A percentile compares a stretch with the other conserved stretches of the same genome.
Evolutionary conservation across 73 alveolate species (phyloP).

Genomic region (Paramecium primaurelia): DNA sequence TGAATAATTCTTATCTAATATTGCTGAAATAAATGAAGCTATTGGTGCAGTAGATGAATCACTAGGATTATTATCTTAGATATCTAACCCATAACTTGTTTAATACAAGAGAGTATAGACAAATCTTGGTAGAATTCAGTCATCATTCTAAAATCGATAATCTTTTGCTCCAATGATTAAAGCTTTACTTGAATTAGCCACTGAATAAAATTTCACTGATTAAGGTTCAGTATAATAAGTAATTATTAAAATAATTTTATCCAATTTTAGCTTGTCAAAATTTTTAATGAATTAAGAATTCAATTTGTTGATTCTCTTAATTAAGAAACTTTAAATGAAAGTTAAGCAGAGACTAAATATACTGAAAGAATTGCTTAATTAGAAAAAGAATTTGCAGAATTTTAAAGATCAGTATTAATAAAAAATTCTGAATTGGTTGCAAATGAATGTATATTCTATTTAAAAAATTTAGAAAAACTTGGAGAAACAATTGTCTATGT

Average conservation of each 20-base stretch:
- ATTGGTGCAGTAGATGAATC: slow-evolving; percentile 1
- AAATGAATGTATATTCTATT: neutral
- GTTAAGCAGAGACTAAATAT: neutral
- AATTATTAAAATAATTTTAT: neutral
- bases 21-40: slow-evolving; percentile 16
- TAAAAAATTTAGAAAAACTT: neutral
- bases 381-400: neutral
- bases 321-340: neutral
- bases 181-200: neutral
- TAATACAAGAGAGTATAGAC: neutral
- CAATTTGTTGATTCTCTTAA: neutral
- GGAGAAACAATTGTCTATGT: neutral
- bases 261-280: neutral
- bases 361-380: neutral
- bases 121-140: neutral
- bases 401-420: neutral
- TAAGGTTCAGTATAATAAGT: neutral
- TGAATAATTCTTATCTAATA: neutral
- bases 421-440: neutral
- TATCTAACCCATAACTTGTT: neutral
- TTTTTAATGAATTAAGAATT: neutral
- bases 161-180: slow-evolving; percentile 1
- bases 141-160: neutral
- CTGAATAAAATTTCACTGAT: neutral
- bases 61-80: neutral